Conservation (phyloP, 1,284 basidiomycete species). For the Mycena sp. region DNA sequence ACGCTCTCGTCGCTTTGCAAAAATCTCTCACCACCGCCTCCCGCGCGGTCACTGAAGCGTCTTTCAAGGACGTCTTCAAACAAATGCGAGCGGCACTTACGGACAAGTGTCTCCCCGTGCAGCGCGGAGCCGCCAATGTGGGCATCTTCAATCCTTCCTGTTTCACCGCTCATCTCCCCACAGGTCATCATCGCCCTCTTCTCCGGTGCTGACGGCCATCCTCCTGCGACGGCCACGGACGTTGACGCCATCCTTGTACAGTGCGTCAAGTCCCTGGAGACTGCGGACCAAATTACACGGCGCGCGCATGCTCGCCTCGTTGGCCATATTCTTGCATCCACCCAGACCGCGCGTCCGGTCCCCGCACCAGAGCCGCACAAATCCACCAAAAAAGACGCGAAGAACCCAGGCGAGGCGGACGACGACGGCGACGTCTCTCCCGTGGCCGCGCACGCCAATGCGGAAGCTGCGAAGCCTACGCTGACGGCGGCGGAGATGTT, state of each 20-base stretch:
- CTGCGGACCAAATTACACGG: constrained; percentile 87
- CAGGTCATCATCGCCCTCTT: constrained; percentile 77
- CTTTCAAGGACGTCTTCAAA: constrained; percentile 87
- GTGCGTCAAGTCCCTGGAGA: constrained; percentile 83
- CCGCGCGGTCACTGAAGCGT: constrained; percentile 83
- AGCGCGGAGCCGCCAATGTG: constrained; percentile 86
- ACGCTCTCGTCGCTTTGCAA: constrained; percentile 81
- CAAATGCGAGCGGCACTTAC: constrained; percentile 79
- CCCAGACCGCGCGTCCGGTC: constrained; percentile 78
- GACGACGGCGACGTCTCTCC: constrained; percentile 53
- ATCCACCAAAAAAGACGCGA: constrained; percentile 66
- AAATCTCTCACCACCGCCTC: constrained; percentile 84
- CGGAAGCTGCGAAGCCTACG: constrained; percentile 77
- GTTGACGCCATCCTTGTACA: constrained; percentile 79
- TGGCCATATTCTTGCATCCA: constrained; percentile 86
- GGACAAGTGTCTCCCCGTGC: constrained; percentile 89
- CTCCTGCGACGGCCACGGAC: constrained; percentile 62
- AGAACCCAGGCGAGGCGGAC: constrained; percentile 63
- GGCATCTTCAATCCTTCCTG: constrained; percentile 28
- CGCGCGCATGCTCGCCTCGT: constrained; percentile 82
- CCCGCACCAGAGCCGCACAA: constrained; percentile 64
- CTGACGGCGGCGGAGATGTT: constrained; percentile 87
- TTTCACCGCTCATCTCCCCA: constrained; percentile 18
- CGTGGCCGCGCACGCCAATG: constrained; percentile 56
- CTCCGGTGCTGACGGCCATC: constrained; percentile 62